Base-by-base conservation (phyloP, 306 rosid genomes). In the Herpetospermum pedunculosum region DNA sequence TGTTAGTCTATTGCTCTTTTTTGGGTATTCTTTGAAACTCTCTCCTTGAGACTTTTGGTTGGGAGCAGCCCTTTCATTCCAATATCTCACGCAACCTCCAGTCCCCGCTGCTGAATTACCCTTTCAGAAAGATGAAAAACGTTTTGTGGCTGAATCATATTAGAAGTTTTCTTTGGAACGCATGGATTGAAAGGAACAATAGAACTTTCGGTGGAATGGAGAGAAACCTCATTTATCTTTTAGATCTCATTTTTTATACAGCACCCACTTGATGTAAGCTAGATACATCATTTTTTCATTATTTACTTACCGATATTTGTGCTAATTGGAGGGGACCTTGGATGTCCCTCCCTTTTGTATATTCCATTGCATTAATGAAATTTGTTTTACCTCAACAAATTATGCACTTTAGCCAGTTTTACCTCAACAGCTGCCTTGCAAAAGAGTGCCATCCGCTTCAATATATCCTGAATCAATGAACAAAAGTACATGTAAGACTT, bases 351-450 rank as follows among this genome's bases (percentile, higher is more conserved):
- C 3, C 64, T 57, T 28, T 6, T 14, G 8, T 16, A 57, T 14
- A 57, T 30, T 57, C 64, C 19, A 28, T 57, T 13, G 19, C 64
- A 28, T 57, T 29, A 7, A 52, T 28, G 19, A 57, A 29, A 28
- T 57, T 28, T 55, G 35, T 55, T 48, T n/a, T n/a, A n/a, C n/a
- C n/a, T n/a, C n/a, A n/a, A n/a, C n/a, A n/a, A n/a, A n/a, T n/a
- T n/a, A 41, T 40, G 35, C 73, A 41, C 5, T 25, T 38, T 34
- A 52, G 80, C 74, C 67, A 62, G 67, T 38, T 50, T 74, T 88
- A 94, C 97, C 92, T 94, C 97, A 80, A 81, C 89, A 59, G 96
- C 96, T 40, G 90, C 99, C 88, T 81, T 94, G 95, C 99, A 94
- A 82, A 94, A 89, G 75, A 94, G 81, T 77, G 65, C 79, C 97